These are phyloP conservation scores for Ajuga reptans DNA, from an alignment of 305 asterid genomes.

Conservation along the genomic window DNA sequence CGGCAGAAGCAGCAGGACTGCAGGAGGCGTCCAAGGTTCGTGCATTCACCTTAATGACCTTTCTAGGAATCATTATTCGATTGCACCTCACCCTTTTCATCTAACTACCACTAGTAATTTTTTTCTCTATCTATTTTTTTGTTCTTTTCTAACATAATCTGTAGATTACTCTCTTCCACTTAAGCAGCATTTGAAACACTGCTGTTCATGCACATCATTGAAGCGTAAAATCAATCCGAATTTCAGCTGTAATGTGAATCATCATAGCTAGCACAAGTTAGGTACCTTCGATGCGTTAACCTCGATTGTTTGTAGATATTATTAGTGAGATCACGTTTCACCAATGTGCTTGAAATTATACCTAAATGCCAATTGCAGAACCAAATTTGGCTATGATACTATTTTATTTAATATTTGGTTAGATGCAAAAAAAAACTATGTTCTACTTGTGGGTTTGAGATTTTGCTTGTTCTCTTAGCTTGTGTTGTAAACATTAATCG, in stretches of 20 bases:
- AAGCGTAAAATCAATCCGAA: neutral
- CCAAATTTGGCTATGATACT: neutral
- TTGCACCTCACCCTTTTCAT: neutral
- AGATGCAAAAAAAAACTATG: too few relatives aligned
- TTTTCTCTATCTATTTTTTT: too few relatives aligned
- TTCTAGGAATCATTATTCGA: neutral
- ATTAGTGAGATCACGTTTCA: conserved; percentile 18
- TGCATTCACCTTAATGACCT: conserved; percentile 4
- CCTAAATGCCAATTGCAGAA: conserved; percentile 10
- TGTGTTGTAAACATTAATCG: too few relatives aligned
- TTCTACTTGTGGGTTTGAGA: too few relatives aligned
- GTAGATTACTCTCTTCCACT: conserved; percentile 8
- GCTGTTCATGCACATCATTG: conserved; percentile 5
- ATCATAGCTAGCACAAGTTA: conserved; percentile 6
- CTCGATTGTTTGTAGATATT: conserved; percentile 23
- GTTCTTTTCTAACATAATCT: conserved; percentile 13
- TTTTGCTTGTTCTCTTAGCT: too few relatives aligned
- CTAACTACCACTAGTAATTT: neutral
- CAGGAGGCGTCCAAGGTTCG: conserved; percentile 17
- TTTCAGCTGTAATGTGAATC: conserved; percentile 12
- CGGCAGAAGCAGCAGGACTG: too few relatives aligned
- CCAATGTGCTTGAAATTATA: too few relatives aligned
- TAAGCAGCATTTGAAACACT: neutral
- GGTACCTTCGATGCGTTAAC: neutral
- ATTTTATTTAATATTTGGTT: too few relatives aligned